A percentile compares a stretch with the other conserved stretches of the same genome.
phyloP scores from a whole-genome alignment of 1,284 basidiomycete species.

The Athelia sp. region DNA sequence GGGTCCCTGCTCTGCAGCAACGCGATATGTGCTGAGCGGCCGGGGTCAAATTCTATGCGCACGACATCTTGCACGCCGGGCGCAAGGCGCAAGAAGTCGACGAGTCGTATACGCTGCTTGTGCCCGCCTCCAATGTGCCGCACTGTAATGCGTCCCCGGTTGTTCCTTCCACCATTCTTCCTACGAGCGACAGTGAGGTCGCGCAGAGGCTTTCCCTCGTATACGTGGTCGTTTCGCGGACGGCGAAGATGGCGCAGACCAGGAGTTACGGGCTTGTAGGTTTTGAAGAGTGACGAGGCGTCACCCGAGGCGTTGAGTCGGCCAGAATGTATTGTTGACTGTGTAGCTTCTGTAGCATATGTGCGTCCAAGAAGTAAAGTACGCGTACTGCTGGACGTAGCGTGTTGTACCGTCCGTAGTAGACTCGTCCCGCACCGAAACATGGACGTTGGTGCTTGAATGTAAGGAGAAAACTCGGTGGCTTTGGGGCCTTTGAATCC shows the following conservation, averaged over 20 bases:
- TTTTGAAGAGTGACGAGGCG: slow-evolving; percentile 70
- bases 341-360: slow-evolving; percentile 33
- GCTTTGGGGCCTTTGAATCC: neutral
- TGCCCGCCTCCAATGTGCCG: slow-evolving; percentile 91
- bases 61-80: slow-evolving; percentile 85
- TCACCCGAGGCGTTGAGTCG: slow-evolving; percentile 1
- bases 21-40: slow-evolving; percentile 91
- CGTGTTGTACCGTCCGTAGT: slow-evolving; percentile 17
- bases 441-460: slow-evolving; percentile 1
- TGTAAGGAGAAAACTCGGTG: neutral
- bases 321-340: neutral
- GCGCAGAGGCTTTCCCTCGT: slow-evolving; percentile 80
- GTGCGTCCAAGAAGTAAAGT: slow-evolving; percentile 14
- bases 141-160: slow-evolving; percentile 83
- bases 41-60: slow-evolving; percentile 96
- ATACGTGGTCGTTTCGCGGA: slow-evolving; percentile 79
- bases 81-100: slow-evolving; percentile 83
- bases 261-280: slow-evolving; percentile 85
- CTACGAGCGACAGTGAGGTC: slow-evolving; percentile 81
- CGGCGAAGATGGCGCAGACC: slow-evolving; percentile 84
- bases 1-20: slow-evolving; percentile 65
- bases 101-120: slow-evolving; percentile 76
- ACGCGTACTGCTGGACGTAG: neutral
- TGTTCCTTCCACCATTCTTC: slow-evolving; percentile 84
- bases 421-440: slow-evolving; percentile 26